phyloP scores from a whole-genome alignment of 192 early-diverging fungal species.

The Pilobolus umbonatus region DNA sequence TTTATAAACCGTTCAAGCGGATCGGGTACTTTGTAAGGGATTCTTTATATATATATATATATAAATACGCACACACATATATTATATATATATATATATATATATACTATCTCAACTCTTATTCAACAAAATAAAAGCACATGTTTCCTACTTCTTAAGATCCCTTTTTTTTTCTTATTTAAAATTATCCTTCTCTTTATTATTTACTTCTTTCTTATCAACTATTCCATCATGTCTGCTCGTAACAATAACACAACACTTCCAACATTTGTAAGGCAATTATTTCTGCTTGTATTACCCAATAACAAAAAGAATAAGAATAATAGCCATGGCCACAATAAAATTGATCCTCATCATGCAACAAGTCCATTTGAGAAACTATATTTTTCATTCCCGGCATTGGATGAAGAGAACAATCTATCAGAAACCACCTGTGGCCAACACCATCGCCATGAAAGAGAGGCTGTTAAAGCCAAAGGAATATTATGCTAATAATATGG shows the following conservation, averaged over 20 bases:
- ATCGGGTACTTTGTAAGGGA: too few species aligned
- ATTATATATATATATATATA: too few species aligned
- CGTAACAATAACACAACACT: conserved; percentile 2
- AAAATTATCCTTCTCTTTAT: neutral
- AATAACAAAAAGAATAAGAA: conserved; percentile 4
- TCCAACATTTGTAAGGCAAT: conserved; percentile 13
- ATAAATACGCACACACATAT: too few species aligned
- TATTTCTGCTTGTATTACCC: conserved; percentile 10
- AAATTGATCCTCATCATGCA: neutral
- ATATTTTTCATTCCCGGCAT: conserved; percentile 14
- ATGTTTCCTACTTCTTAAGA: neutral
- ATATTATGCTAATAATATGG: too few species aligned
- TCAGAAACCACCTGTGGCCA: conserved; percentile 1
- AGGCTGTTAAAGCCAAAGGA: too few species aligned
- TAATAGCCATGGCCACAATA: conserved; percentile 1
- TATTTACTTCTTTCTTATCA: neutral
- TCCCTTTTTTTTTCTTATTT: neutral
- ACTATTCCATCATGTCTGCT: neutral
- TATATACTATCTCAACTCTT: too few species aligned
- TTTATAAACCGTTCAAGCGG: too few species aligned
- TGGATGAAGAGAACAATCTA: conserved; percentile 3
- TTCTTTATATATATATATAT: too few species aligned
- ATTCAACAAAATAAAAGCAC: neutral
- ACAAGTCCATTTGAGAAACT: conserved; percentile 11
- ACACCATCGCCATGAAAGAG: neutral